A percentile compares a stretch with the other conserved stretches of the same genome.
phyloP scores from a whole-genome alignment of 345 rosid species.

The Sonneratia alba region DNA sequence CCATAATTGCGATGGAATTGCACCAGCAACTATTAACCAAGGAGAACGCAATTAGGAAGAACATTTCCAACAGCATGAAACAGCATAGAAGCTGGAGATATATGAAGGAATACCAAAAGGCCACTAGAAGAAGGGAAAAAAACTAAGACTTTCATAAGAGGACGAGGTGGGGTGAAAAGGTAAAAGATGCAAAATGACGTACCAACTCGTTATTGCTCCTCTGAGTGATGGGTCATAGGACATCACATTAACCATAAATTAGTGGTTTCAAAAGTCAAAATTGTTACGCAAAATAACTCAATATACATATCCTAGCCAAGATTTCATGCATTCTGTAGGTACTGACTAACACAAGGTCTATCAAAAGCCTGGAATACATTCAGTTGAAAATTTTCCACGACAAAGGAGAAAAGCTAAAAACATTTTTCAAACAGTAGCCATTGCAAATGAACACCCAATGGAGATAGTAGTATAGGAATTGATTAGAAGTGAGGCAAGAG shows the following conservation, averaged over 20 bases:
- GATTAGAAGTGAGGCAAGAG: neutral
- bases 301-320: neutral
- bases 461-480: neutral
- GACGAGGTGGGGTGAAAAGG: neutral
- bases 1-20: neutral
- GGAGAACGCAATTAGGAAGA: too few species aligned
- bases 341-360: neutral
- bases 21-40: too few species aligned
- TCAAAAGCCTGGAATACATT: neutral
- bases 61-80: neutral
- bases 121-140: neutral
- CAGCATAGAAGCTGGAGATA: neutral
- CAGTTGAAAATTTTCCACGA: neutral
- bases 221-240: too few species aligned
- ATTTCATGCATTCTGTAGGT: neutral
- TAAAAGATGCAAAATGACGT: too few species aligned
- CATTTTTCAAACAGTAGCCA: neutral
- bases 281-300: neutral
- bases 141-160: neutral
- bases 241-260: too few species aligned
- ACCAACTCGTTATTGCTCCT: too few species aligned
- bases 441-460: neutral
- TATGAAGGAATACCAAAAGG: neutral
- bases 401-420: neutral
- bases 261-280: too few species aligned